A percentile compares a stretch with the other conserved stretches of the same genome.
phyloP scores from a whole-genome alignment of 2,329 filamentous ascomycete genomes.

The Pseudogymnoascus sp. region DNA sequence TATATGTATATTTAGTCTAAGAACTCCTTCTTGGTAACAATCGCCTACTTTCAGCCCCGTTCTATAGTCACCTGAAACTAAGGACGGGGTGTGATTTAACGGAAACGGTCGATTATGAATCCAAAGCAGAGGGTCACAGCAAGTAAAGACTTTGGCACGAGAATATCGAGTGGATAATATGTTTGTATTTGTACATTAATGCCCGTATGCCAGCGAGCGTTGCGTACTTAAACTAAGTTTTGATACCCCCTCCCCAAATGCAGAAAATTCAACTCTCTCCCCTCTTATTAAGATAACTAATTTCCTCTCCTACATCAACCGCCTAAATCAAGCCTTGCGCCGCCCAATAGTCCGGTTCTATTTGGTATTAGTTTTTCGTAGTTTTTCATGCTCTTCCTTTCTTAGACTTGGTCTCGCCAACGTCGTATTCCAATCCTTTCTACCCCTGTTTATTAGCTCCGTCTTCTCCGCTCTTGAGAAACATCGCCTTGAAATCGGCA shows the following conservation, averaged over 20 bases:
- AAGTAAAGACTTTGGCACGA: not conserved
- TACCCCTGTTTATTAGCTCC: constrained; percentile 3
- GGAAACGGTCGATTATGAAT: not conserved
- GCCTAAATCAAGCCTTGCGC: not conserved
- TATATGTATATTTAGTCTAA: not conserved
- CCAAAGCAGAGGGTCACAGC: not conserved
- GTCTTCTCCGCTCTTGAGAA: constrained; percentile 12
- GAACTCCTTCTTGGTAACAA: not conserved
- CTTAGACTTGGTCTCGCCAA: not conserved
- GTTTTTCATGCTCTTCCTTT: constrained; percentile 5
- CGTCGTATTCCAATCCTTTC: not conserved
- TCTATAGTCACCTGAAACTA: too few species aligned
- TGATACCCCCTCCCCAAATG: not conserved
- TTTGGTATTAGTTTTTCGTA: constrained; percentile 5
- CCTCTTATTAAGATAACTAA: constrained; percentile 4
- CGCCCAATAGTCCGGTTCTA: constrained; percentile 7
- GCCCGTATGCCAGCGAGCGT: not conserved
- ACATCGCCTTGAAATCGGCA: constrained; percentile 48
- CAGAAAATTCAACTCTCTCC: not conserved
- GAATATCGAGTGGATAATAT: not conserved
- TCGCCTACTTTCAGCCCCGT: too few species aligned
- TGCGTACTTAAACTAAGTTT: not conserved
- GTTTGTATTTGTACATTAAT: constrained; percentile 4
- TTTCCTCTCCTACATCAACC: not conserved
- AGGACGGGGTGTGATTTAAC: not conserved